Evolutionary conservation across 1,139 yeast genomes (phyloP).

Genomic region (Zygosaccharomyces pseudobailii): DNA sequence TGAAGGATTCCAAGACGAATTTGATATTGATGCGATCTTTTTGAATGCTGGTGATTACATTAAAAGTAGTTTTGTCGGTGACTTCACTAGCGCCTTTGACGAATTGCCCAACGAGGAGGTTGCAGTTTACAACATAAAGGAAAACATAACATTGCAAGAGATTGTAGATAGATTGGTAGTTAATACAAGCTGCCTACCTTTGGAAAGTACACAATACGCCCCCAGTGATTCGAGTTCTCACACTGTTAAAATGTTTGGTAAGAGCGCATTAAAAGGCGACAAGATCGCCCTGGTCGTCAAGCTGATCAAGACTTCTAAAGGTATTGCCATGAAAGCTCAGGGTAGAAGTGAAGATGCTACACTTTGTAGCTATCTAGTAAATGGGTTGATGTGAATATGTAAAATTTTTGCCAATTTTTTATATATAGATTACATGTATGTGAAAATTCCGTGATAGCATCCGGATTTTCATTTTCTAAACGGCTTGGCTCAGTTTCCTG

Average conservation of each 20-base stretch:
- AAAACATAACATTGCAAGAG: constrained; percentile 43
- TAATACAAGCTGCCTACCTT: constrained; percentile 57
- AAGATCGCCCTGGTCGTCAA: constrained; percentile 67
- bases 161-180: constrained; percentile 45
- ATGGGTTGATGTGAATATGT: constrained; percentile 34
- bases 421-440: background rate
- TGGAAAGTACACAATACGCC: constrained; percentile 73
- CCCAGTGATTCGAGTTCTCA: constrained; percentile 59
- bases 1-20: constrained; percentile 91
- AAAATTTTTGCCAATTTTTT: constrained; percentile 2
- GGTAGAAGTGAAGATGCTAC: constrained; percentile 61
- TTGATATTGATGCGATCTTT: constrained; percentile 78
- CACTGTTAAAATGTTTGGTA: constrained; percentile 76
- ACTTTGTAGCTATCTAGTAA: constrained; percentile 45
- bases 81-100: constrained; percentile 72
- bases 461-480: background rate
- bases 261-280: constrained; percentile 59
- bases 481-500: background rate
- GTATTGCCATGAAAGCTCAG: constrained; percentile 72
- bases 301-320: constrained; percentile 67
- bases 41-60: constrained; percentile 80
- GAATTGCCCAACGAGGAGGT: constrained; percentile 57
- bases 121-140: constrained; percentile 56
- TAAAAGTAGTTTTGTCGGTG: constrained; percentile 70
- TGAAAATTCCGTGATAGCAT: constrained; percentile 3